phyloP scores from a whole-genome alignment of 202 grass and related monocot species.

The Elaeis oleifera region DNA sequence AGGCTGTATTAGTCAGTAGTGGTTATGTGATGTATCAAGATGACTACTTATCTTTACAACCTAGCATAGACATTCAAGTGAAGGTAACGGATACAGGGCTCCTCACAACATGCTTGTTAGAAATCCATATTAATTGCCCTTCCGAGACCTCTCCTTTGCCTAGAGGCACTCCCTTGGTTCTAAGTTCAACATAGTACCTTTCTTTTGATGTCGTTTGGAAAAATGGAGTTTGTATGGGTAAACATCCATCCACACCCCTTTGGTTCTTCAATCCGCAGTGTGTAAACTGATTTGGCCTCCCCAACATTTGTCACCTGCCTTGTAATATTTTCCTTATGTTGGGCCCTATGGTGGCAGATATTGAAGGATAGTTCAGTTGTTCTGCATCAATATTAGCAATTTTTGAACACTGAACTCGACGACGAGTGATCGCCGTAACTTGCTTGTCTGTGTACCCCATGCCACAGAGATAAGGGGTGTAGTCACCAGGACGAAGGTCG shows the following conservation, averaged over 20 bases:
- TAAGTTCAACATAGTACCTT: too few species aligned
- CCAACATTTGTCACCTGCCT: slow-evolving; percentile 2
- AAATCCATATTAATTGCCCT: slow-evolving; percentile 10
- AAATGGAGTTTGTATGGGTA: neutral
- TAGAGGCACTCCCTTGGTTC: too few species aligned
- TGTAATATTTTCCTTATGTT: neutral
- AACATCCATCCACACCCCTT: neutral
- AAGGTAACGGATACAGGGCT: slow-evolving; percentile 3
- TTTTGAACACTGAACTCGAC: neutral
- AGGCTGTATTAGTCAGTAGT: too few species aligned
- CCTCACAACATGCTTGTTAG: neutral
- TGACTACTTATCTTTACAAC: too few species aligned
- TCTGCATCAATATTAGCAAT: neutral
- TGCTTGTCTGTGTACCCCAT: neutral
- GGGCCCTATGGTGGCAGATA: neutral
- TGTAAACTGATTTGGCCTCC: neutral
- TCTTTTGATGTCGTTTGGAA: too few species aligned
- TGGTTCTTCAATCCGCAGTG: neutral
- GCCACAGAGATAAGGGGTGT: slow-evolving; percentile 1
- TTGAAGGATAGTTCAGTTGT: neutral
- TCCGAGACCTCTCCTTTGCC: too few species aligned
- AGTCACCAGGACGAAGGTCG: neutral
- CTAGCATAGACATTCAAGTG: too few species aligned
- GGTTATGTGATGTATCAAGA: too few species aligned
- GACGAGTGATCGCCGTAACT: slow-evolving; percentile 2